Evolutionary conservation across 345 rosid species (phyloP).

Genomic region (Populus nigra): DNA sequence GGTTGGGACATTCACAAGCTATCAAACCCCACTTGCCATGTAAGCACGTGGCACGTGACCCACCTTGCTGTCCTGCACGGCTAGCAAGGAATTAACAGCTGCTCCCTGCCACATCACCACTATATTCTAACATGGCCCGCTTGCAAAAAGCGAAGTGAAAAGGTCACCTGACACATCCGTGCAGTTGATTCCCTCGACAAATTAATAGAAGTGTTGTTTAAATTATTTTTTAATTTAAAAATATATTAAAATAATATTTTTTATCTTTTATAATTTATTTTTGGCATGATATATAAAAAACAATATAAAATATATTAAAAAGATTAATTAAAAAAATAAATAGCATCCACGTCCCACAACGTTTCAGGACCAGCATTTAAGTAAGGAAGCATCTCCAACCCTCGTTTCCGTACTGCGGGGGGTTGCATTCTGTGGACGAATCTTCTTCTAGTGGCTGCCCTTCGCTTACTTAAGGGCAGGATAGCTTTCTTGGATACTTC

Average conservation of each 20-base stretch:
- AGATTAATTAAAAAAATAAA: too few relatives aligned
- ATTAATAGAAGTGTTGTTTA: not conserved
- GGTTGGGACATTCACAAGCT: not conserved
- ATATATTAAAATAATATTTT: too few relatives aligned
- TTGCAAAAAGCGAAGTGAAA: constrained; percentile 22
- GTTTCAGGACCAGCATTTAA: too few relatives aligned
- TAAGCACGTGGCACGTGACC: constrained; percentile 18
- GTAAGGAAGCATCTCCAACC: not conserved
- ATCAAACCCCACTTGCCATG: constrained; percentile 1
- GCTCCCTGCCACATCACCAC: constrained; percentile 16
- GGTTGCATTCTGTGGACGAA: too few relatives aligned
- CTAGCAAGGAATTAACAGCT: not conserved
- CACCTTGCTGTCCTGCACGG: not conserved
- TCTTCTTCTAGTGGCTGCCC: constrained; percentile 15
- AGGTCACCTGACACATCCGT: constrained; percentile 18
- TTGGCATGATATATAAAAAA: too few relatives aligned
- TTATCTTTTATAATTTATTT: too few relatives aligned
- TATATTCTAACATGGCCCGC: constrained; percentile 10
- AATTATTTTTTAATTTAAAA: too few relatives aligned
- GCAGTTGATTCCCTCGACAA: constrained; percentile 19
- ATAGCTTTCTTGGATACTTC: constrained; percentile 6
- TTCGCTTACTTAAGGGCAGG: not conserved
- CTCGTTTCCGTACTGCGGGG: not conserved
- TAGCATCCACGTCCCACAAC: too few relatives aligned
- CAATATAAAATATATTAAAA: too few relatives aligned